Conservation (phyloP, 1,284 basidiomycete species). For the Flammula alnicola region DNA sequence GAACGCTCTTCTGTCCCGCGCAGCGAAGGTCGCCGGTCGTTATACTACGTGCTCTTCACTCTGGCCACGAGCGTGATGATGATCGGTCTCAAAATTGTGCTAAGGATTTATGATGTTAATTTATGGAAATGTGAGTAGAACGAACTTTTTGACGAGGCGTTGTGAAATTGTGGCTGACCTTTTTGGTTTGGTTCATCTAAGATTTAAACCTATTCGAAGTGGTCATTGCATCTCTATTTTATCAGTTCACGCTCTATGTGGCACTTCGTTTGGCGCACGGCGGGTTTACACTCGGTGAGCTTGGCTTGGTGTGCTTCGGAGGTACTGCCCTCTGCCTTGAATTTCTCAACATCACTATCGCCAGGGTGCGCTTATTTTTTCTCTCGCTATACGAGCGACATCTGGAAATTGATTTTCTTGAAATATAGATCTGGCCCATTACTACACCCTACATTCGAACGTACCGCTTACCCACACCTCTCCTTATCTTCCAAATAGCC, state of each 20-base stretch:
- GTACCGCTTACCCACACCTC: constrained; percentile 90
- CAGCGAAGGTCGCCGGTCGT: constrained; percentile 63
- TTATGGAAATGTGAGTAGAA: constrained; percentile 68
- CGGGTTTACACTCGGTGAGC: constrained; percentile 94
- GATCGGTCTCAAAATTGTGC: constrained; percentile 51
- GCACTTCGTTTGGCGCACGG: constrained; percentile 89
- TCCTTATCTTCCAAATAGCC: constrained; percentile 92
- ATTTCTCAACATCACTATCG: constrained; percentile 79
- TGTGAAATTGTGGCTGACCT: constrained; percentile 11
- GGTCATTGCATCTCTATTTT: constrained; percentile 78
- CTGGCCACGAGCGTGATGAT: constrained; percentile 53
- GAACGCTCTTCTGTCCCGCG: constrained; percentile 79
- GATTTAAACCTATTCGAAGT: constrained; percentile 85
- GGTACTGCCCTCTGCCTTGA: constrained; percentile 90
- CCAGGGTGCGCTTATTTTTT: constrained; percentile 58
- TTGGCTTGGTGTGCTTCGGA: constrained; percentile 86
- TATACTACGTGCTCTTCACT: constrained; percentile 68
- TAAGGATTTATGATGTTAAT: constrained; percentile 47
- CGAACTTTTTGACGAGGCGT: constrained; percentile 12
- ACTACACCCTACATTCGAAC: constrained; percentile 91
- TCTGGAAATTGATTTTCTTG: constrained; percentile 9
- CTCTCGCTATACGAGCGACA: background rate
- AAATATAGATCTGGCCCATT: constrained; percentile 72
- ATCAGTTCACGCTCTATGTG: constrained; percentile 90
- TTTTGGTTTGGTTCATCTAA: constrained; percentile 38